Conservation (phyloP, 148 eudicot genomes). For the Salicornia ramosissima region DNA sequence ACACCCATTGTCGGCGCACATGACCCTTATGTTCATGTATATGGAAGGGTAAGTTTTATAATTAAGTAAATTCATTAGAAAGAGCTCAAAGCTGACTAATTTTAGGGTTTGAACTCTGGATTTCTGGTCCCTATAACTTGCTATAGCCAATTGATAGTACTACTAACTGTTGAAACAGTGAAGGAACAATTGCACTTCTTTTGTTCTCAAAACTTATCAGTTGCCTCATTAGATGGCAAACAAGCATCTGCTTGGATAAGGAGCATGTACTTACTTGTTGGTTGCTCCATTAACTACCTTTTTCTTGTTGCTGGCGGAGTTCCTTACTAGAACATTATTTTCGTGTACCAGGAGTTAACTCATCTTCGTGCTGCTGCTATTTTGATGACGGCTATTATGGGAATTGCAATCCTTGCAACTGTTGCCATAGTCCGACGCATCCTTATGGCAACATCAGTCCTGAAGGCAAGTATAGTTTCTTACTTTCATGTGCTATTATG, state of each 20-base stretch:
- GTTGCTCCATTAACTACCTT: background rate
- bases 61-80: background rate
- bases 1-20: slow-evolving; percentile 86
- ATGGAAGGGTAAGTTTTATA: slow-evolving; percentile 63
- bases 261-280: background rate
- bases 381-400: slow-evolving; percentile 78
- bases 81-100: background rate
- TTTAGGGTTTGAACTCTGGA: background rate
- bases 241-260: background rate
- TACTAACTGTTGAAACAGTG: background rate
- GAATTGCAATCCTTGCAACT: slow-evolving; percentile 65
- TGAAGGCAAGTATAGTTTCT: slow-evolving; percentile 53
- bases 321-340: slow-evolving; percentile 4
- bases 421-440: slow-evolving; percentile 90
- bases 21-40: slow-evolving; percentile 75
- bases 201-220: background rate
- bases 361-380: slow-evolving; percentile 74
- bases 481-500: background rate
- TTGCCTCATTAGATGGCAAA: background rate
- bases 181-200: background rate
- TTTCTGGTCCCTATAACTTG: background rate
- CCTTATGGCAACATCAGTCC: slow-evolving; percentile 94
- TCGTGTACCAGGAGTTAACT: slow-evolving; percentile 62
- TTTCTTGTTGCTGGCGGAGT: slow-evolving; percentile 3
- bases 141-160: background rate